Conservation (phyloP, 2,329 filamentous ascomycete species). For the Cladosporium sp. region DNA sequence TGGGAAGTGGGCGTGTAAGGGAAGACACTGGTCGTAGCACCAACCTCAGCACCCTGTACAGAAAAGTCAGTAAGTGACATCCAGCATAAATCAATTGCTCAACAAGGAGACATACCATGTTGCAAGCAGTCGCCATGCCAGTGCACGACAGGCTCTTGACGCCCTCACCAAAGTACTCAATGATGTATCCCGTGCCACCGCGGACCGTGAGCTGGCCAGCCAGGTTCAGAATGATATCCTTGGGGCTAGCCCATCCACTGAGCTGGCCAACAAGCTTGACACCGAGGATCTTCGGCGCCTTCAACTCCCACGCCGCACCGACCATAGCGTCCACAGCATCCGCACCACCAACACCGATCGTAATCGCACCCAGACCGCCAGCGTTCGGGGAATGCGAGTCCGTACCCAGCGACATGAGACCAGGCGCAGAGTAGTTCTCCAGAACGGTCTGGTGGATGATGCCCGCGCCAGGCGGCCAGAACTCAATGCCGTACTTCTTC, state of each 20-base stretch:
- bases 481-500: constrained; percentile 88
- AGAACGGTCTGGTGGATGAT: constrained; percentile 97
- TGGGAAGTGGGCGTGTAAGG: constrained; percentile 78
- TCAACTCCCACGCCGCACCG: constrained; percentile 94
- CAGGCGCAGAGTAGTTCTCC: constrained; percentile 96
- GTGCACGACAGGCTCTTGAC: constrained; percentile 85
- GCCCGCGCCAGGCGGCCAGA: constrained; percentile 88
- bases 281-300: constrained; percentile 84
- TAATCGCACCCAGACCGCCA: constrained; percentile 87
- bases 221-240: constrained; percentile 88
- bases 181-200: constrained; percentile 88
- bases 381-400: constrained; percentile 97
- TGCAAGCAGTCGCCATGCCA: constrained; percentile 86
- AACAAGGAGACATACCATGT: constrained; percentile 52
- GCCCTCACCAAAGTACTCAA: constrained; percentile 75
- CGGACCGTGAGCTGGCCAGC: constrained; percentile 81
- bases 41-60: constrained; percentile 64
- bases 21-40: constrained; percentile 92
- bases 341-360: constrained; percentile 93
- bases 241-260: constrained; percentile 85
- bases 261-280: constrained; percentile 78
- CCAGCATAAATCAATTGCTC: constrained; percentile 39
- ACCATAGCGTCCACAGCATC: constrained; percentile 96
- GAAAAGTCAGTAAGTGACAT: constrained; percentile 63
- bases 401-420: constrained; percentile 97